Evolutionary conservation across 2,329 filamentous ascomycete genomes (phyloP), one percentile per base, ranked within the genome.

Genomic region (Aspergillus sp.): DNA sequence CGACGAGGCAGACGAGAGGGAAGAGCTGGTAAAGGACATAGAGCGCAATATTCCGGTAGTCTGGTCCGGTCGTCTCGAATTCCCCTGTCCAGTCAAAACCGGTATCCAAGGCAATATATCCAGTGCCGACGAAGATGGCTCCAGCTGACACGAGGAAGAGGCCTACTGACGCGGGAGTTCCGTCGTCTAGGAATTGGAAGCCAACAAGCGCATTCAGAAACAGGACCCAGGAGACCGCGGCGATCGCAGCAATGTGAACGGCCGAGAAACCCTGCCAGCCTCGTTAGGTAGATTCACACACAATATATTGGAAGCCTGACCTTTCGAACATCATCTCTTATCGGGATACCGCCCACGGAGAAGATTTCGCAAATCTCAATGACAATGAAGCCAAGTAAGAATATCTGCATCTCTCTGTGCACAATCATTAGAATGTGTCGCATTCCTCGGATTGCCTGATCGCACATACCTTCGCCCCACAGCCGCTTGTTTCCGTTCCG

Each of bases 341-440:
- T 80, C 3, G 94, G 93, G 71, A 99, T 94, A 31, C 89, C 91
- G 68, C 95, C 95, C 41, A 98, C 88, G 0, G 93, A 93, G 80
- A 99, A 97, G 72, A 99, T 97, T 77, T 98, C 95, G 79, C 93
- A 97, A 71, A 99, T 91, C 71, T 91, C 88, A 64, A 98, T 88
- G 61, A 98, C 79, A 60, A 96, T 90, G 76, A 92, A 99, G 54
- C 91, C 89, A 47, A 91, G 65, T 54, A 99, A 86, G 80, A 99
- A 98, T 38, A 97, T 72, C 83, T 99, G 95, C 87, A 99, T 98
- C 79, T 99, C 95, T 77, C 95, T 96, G 72, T 50, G 6, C 60
- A 58, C 48, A 8, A 25, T 13, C 4, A 59, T 72, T 34, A 74
- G 69, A 52, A 28, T 38, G 7, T 17, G 11, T 23, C 38, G 55